Evolutionary conservation across 768 basidiomycete genomes (phyloP).

Genomic region (Russula sp.): DNA sequence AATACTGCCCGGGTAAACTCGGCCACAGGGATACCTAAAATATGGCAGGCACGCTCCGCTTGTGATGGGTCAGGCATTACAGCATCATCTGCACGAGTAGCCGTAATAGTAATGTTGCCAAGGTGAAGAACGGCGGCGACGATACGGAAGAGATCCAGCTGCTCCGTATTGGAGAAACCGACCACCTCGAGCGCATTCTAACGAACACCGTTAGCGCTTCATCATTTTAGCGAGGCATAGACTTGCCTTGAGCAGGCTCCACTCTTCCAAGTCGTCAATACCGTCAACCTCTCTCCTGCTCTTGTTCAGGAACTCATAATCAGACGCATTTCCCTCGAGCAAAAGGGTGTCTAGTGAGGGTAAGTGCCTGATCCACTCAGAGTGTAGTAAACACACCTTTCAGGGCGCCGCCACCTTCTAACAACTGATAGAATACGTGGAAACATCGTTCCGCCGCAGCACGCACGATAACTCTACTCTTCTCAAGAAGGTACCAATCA

Average conservation of each 20-base stretch:
- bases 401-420: constrained; percentile 67
- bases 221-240: neutral
- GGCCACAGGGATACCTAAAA: constrained; percentile 79
- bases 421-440: constrained; percentile 94
- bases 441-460: constrained; percentile 89
- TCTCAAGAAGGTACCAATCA: constrained; percentile 98
- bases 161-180: constrained; percentile 80
- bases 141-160: constrained; percentile 89
- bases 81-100: constrained; percentile 75
- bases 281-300: constrained; percentile 91
- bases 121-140: constrained; percentile 93
- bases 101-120: constrained; percentile 82
- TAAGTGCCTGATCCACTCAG: constrained; percentile 12
- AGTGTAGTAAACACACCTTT: constrained; percentile 49
- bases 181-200: constrained; percentile 83
- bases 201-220: constrained; percentile 9
- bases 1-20: constrained; percentile 89
- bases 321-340: constrained; percentile 63
- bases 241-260: constrained; percentile 67
- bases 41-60: constrained; percentile 83
- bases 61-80: constrained; percentile 75
- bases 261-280: constrained; percentile 87
- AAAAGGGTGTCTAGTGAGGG: constrained; percentile 57
- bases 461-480: constrained; percentile 87
- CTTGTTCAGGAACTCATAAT: constrained; percentile 90